These are phyloP conservation scores for Triangularia verruculosa DNA, from an alignment of 2,329 filamentous ascomycete genomes.

Conservation along the genomic window DNA sequence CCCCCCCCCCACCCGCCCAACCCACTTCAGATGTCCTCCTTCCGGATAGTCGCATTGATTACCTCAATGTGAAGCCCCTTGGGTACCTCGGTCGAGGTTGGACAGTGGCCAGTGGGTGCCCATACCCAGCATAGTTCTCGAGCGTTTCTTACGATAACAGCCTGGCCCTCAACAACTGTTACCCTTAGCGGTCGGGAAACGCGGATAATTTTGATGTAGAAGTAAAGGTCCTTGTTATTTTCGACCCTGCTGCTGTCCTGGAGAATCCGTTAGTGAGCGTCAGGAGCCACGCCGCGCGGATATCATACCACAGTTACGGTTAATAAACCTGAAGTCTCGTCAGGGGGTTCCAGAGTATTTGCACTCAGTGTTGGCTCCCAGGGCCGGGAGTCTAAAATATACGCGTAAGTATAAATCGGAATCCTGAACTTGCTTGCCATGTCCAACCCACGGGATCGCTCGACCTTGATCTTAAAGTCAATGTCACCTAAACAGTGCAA, in stretches of 20 bases:
- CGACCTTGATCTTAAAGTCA: background rate
- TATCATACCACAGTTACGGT: background rate
- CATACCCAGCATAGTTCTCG: background rate
- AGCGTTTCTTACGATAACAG: background rate
- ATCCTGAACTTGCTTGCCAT: background rate
- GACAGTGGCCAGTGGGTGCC: background rate
- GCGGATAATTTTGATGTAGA: background rate
- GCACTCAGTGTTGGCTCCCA: background rate
- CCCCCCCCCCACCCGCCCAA: no score
- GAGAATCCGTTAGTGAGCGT: background rate
- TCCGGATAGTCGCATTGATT: background rate
- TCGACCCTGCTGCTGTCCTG: background rate
- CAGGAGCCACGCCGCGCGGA: background rate
- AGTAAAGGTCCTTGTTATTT: background rate
- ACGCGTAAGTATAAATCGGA: background rate
- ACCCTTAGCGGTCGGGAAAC: background rate
- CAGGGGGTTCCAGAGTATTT: background rate
- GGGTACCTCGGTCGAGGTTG: background rate
- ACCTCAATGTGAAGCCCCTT: background rate
- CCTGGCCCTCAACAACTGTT: background rate
- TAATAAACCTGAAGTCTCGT: background rate
- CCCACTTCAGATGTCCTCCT: background rate
- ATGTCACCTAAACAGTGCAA: background rate
- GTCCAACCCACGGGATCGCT: background rate
- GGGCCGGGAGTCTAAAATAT: background rate